Percentiles rank a stretch among this genome's conserved stretches.
Conservation (phyloP, 352 stramenopile species). For the Pythium phragmitis region DNA sequence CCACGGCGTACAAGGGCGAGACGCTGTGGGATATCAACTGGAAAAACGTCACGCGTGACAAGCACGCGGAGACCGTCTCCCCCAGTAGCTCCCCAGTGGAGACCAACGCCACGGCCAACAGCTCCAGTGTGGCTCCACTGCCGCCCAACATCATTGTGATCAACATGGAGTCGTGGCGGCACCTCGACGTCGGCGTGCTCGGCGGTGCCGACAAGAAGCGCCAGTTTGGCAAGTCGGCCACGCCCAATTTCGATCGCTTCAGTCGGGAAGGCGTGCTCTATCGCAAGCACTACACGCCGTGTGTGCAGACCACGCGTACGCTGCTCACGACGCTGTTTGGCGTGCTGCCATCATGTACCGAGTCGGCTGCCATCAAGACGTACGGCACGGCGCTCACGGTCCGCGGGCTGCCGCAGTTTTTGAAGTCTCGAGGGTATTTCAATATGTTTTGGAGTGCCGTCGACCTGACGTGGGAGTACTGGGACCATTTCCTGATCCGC, state of each 20-base stretch:
- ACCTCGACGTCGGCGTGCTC: conserved; percentile 66
- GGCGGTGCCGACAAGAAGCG: conserved; percentile 46
- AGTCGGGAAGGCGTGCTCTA: conserved; percentile 56
- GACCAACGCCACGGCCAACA: neutral
- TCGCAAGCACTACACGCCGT: conserved; percentile 68
- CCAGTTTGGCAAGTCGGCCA: conserved; percentile 44
- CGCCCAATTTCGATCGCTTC: conserved; percentile 60
- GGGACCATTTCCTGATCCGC: conserved; percentile 58
- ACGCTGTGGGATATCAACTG: conserved; percentile 46
- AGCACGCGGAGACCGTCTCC: neutral
- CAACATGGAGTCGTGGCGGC: conserved; percentile 73
- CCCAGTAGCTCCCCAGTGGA: neutral
- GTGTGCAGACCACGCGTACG: conserved; percentile 65
- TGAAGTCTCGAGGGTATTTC: conserved; percentile 66
- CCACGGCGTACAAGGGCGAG: conserved; percentile 50
- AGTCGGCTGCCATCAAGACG: conserved; percentile 60
- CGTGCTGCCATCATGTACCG: conserved; percentile 66
- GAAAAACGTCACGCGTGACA: conserved; percentile 25
- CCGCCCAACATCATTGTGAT: conserved; percentile 69
- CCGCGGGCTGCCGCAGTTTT: conserved; percentile 57
- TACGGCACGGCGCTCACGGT: conserved; percentile 54
- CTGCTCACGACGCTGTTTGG: conserved; percentile 70
- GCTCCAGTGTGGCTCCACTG: neutral
- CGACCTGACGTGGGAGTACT: conserved; percentile 64
- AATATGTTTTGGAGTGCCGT: conserved; percentile 75